Percentiles rank a stretch among this genome's conserved stretches.
Evolutionary conservation across 2,329 filamentous ascomycete species (phyloP).

Genomic region (Arthrobotrys entomopaga): DNA sequence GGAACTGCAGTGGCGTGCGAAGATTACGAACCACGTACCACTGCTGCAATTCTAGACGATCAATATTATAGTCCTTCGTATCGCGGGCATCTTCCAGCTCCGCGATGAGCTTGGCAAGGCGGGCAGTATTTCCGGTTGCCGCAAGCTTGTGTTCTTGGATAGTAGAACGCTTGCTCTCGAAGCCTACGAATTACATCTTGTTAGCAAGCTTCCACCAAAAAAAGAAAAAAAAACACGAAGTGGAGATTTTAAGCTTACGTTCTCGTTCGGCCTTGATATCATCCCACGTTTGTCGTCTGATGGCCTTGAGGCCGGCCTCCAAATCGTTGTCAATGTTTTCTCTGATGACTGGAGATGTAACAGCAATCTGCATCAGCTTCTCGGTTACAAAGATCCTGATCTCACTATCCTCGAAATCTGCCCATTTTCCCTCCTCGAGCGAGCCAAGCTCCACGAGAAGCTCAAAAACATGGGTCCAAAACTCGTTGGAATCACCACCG

Average conservation of each 20-base stretch:
- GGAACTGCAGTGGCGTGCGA: constrained; percentile 55
- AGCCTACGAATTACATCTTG: constrained; percentile 16
- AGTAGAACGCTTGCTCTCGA: constrained; percentile 38
- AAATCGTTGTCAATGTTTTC: constrained; percentile 49
- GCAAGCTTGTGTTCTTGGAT: constrained; percentile 39
- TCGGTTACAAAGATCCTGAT: constrained; percentile 50
- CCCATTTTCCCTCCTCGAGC: constrained; percentile 45
- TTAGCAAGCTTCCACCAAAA: constrained; percentile 5
- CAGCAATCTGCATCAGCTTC: constrained; percentile 53
- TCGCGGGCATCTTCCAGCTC: constrained; percentile 52
- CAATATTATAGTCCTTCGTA: constrained; percentile 53
- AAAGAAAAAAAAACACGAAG: background rate
- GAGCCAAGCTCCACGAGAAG: constrained; percentile 49
- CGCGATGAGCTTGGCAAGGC: constrained; percentile 46
- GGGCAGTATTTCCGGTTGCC: constrained; percentile 36
- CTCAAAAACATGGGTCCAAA: constrained; percentile 47
- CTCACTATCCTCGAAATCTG: constrained; percentile 48
- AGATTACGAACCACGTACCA: constrained; percentile 55
- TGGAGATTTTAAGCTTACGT: constrained; percentile 24
- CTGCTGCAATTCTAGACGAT: constrained; percentile 53
- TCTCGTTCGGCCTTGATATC: constrained; percentile 50
- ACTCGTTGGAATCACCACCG: constrained; percentile 41
- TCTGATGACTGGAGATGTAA: constrained; percentile 43
- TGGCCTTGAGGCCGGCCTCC: constrained; percentile 39
- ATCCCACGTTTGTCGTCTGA: constrained; percentile 52